Evolutionary conservation across 805 yeast genomes (phyloP).

Genomic region (Dipodascus albidus): DNA sequence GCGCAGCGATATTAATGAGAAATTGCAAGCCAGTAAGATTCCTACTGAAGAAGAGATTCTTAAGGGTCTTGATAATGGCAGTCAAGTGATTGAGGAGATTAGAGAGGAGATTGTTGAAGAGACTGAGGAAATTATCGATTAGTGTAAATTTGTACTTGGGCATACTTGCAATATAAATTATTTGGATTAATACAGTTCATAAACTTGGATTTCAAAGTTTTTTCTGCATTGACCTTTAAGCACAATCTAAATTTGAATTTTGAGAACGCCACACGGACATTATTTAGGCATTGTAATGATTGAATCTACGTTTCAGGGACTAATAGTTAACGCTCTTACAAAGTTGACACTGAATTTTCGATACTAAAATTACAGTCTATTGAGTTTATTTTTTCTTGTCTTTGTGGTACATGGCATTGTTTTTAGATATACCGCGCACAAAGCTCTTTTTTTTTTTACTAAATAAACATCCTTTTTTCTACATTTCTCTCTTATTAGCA

Average conservation of each 20-base stretch:
- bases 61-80: constrained; percentile 36
- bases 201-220: neutral
- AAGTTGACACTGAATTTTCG: too few species aligned
- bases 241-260: neutral
- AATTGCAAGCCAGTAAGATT: constrained; percentile 36
- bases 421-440: neutral
- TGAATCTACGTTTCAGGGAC: too few species aligned
- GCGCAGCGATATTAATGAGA: constrained; percentile 43
- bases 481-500: neutral
- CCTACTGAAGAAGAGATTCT: constrained; percentile 28
- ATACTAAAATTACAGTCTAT: too few species aligned
- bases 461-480: neutral
- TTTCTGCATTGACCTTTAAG: too few species aligned
- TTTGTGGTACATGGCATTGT: too few species aligned
- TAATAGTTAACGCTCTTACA: too few species aligned
- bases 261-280: neutral
- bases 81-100: constrained; percentile 61
- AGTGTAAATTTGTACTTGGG: neutral
- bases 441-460: neutral
- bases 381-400: too few species aligned
- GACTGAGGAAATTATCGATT: constrained; percentile 27
- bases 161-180: neutral
- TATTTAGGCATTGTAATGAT: neutral
- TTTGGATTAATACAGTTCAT: neutral
- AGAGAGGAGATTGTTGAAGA: constrained; percentile 50